Base-by-base conservation (phyloP, 83 land plant genomes). In the Diphasiastrum complanatum region DNA sequence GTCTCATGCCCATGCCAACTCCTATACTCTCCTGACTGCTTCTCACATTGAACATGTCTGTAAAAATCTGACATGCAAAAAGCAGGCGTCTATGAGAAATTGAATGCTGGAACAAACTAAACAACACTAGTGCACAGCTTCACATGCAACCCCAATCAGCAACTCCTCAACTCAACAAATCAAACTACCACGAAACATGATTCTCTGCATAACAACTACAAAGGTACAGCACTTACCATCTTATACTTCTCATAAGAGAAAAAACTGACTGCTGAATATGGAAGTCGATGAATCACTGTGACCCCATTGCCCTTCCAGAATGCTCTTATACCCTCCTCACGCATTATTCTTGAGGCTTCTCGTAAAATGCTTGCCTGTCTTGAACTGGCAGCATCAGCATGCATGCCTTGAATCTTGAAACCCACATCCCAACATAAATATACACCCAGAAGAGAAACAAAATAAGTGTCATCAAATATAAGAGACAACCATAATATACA, bases 231-330 rank as follows among this genome's bases (percentile, higher is more conserved):
- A 72, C 87, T 66, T 26, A 85, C 96, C 74, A 57, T 76, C 61
- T 92, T 87, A 75, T 92, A 92, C 27, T 75, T 77, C 70, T 92
- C 97, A 75, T 87, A 91, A 4, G 91, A 67, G 64, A 85, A 91
- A 58, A 91, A 91, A 33, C 78, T 91, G 43, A 91, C 81, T 8
- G 97, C 71, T 19, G 97, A 81, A 74, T 91, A 91, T 45, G 97
- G 97, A 45, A 91, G 87, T 5, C 97, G 95, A 69, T 91, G 97
- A 6, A 79, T 83, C 51, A 91, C 78, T 2, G 97, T 87, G 34
- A 87, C 97, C 63, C 91, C 37, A 74, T 91, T 91, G 35, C 97
- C 97, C 71, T 83, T 91, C 97, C 97, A 91, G 68, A 91, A 91
- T 36, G 97, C 97, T 71, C 85, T 80, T 33, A 85, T 58, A 28